Conservation (phyloP, 208 protist genomes). For the Leishmania guyanensis region DNA sequence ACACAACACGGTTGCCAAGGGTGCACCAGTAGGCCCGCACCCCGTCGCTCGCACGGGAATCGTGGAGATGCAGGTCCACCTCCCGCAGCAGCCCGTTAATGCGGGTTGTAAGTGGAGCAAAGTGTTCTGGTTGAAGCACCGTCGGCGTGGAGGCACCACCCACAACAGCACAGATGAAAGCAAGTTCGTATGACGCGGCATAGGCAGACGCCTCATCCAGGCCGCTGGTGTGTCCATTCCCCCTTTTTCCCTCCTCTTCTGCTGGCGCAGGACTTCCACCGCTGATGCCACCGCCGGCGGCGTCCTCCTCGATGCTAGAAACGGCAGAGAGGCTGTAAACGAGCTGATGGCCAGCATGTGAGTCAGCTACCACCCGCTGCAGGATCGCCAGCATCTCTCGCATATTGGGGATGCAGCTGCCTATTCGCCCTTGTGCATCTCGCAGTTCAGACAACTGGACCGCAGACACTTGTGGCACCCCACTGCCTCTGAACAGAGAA, state of each 20-base stretch:
- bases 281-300: neutral
- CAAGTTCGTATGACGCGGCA: conserved; percentile 32
- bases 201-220: conserved; percentile 30
- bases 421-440: conserved; percentile 36
- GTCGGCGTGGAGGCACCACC: conserved; percentile 8
- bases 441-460: conserved; percentile 30
- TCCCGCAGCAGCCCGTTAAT: conserved; percentile 18
- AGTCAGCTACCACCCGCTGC: conserved; percentile 15
- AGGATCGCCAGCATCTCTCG: conserved; percentile 45
- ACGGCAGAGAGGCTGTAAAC: conserved; percentile 23
- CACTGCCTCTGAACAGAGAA: conserved; percentile 40
- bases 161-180: conserved; percentile 28
- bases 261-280: neutral
- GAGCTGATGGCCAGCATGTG: conserved; percentile 8
- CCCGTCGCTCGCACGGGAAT: conserved; percentile 21
- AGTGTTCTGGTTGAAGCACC: conserved; percentile 20
- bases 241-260: neutral
- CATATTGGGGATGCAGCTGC: conserved; percentile 45
- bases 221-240: neutral
- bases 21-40: conserved; percentile 25
- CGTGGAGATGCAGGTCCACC: conserved; percentile 18
- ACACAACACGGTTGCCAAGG: conserved; percentile 24
- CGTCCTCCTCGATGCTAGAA: conserved; percentile 19
- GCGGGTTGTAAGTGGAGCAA: conserved; percentile 14
- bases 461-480: conserved; percentile 26